phyloP scores from a whole-genome alignment of 352 stramenopile genomes.

The Globisporangium paroecandrum region DNA sequence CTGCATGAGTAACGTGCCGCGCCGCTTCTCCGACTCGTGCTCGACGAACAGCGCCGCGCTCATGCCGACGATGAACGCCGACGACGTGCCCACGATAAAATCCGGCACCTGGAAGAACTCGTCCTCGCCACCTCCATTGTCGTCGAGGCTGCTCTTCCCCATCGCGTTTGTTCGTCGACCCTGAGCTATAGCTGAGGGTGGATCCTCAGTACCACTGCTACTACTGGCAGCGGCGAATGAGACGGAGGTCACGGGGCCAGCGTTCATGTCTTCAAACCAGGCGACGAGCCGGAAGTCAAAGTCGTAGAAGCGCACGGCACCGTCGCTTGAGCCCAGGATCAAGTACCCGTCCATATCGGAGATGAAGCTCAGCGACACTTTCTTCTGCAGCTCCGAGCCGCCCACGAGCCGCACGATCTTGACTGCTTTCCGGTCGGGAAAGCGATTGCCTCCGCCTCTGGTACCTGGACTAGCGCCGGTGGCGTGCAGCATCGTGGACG shows the following conservation, averaged over 20 bases:
- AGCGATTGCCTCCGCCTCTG: constrained; percentile 13
- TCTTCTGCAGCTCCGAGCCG: constrained; percentile 41
- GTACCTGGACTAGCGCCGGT: neutral
- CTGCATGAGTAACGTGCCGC: constrained; percentile 90
- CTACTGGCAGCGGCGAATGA: constrained; percentile 63
- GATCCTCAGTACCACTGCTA: neutral
- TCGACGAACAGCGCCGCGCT: constrained; percentile 79
- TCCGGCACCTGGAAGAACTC: constrained; percentile 80
- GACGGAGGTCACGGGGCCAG: constrained; percentile 83
- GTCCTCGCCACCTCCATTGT: constrained; percentile 23
- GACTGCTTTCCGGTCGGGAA: constrained; percentile 70
- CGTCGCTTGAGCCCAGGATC: constrained; percentile 87
- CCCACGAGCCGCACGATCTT: constrained; percentile 80
- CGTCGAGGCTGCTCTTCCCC: constrained; percentile 16
- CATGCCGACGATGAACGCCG: constrained; percentile 87
- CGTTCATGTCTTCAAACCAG: constrained; percentile 94
- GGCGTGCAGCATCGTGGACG: constrained; percentile 12
- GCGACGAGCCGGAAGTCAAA: constrained; percentile 90
- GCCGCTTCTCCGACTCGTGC: constrained; percentile 77
- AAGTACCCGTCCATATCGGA: constrained; percentile 88
- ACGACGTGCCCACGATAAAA: constrained; percentile 88
- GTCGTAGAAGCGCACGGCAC: constrained; percentile 92
- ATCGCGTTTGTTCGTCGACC: neutral
- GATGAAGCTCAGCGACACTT: constrained; percentile 53
- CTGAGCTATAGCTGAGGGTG: constrained; percentile 6